phyloP scores from a whole-genome alignment of 2,329 filamentous ascomycete genomes.

The Aspergillus pseudotamarii region DNA sequence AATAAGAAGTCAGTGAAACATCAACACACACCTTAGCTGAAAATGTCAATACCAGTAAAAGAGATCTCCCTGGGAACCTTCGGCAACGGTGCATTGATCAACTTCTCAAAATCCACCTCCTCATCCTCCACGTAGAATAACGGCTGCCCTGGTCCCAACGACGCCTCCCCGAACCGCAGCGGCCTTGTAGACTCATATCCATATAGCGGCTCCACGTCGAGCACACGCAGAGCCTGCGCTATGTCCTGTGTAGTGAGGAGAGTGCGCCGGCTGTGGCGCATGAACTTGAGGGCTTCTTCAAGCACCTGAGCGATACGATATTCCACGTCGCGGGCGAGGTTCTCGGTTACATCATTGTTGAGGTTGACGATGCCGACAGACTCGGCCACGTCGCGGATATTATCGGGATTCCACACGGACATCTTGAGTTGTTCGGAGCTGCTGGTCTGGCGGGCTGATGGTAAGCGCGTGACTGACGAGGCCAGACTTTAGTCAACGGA shows the following conservation, averaged over 20 bases:
- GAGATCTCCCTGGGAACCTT: slow-evolving; percentile 92
- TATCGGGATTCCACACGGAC: slow-evolving; percentile 93
- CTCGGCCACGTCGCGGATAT: slow-evolving; percentile 93
- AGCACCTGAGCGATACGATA: slow-evolving; percentile 93
- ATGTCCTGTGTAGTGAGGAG: slow-evolving; percentile 88
- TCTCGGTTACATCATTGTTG: slow-evolving; percentile 82
- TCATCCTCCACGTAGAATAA: slow-evolving; percentile 98
- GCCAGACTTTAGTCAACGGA: not conserved
- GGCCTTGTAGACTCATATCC: slow-evolving; percentile 93
- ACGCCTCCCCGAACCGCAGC: slow-evolving; percentile 89
- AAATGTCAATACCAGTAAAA: slow-evolving; percentile 70
- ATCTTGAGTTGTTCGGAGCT: slow-evolving; percentile 34
- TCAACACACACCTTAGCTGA: slow-evolving; percentile 1
- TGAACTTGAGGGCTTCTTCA: slow-evolving; percentile 91
- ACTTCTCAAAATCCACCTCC: slow-evolving; percentile 97
- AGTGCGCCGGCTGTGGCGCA: slow-evolving; percentile 87
- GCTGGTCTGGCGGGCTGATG: not conserved
- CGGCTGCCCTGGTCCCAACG: slow-evolving; percentile 87
- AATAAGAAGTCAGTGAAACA: slow-evolving; percentile 19
- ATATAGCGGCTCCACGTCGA: slow-evolving; percentile 94
- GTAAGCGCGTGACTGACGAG: not conserved
- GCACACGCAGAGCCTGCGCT: slow-evolving; percentile 77
- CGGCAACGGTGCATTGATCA: slow-evolving; percentile 93
- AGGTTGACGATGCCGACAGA: slow-evolving; percentile 85
- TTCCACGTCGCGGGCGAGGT: slow-evolving; percentile 90